Base-by-base conservation (phyloP, 2,329 filamentous ascomycete genomes). In the Colletotrichum gigasporum region DNA sequence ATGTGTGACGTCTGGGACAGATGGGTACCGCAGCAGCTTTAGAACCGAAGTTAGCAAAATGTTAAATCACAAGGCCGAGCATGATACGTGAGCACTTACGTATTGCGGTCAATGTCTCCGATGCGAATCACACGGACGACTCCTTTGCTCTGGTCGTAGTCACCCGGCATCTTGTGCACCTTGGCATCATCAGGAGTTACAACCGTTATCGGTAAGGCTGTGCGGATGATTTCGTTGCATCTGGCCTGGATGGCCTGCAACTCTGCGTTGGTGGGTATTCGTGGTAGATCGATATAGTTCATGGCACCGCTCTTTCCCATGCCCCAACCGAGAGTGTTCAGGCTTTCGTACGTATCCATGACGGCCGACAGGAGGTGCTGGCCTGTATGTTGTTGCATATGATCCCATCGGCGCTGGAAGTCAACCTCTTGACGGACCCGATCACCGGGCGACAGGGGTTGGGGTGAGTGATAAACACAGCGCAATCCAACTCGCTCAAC, bases 341-440 rank as follows among this genome's bases (percentile, higher is more conserved):
- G 68, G 5, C 63, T 62, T 0, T 72, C 65, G 14, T 60, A 56
- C 0, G 66, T 70, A 35, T 72, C 65, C 73, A 75, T 74, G 3
- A 75, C 58, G 1, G 74, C 73, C 0, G 73, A 75, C 2, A 75
- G 66, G 2, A 75, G 69, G 30, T 75, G 73, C 7, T 75, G 73
- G 1, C 73, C 73, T 0, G 73, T 75, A 18, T 75, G 73, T 6
- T 75, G 73, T 11, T 75, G 73, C 74, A 75, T 75, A 10, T 75
- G 73, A 45, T 75, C 70, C 72, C 73, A 75, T n/a, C 73, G 70
- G 0, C 74, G 71, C 5, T 57, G 26, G 57, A 70, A 74, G 22
- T 75, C 70, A 3, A 75, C 63, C 10, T 72, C 67, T 24, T 75
- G 73, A 0, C 69, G 70, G 3, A 75, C 65, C 6, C 12, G 56